Evolutionary conservation across 1,284 basidiomycete genomes (phyloP), one percentile per base, ranked within the genome.

Genomic region (Psilocybe mexicana): DNA sequence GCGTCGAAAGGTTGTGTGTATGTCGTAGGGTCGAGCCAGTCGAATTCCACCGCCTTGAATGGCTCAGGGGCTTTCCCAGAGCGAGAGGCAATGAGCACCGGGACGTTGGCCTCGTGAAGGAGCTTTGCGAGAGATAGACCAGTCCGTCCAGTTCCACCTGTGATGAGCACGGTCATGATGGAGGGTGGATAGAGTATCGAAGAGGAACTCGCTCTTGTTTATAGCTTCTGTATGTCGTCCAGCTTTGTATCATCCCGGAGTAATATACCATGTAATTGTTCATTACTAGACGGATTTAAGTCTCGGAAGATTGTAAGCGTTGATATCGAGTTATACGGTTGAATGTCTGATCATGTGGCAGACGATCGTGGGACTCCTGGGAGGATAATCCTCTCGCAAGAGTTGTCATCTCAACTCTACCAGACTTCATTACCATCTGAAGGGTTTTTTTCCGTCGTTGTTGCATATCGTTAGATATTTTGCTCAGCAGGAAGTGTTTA

Each of bases 111-210:
- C 18, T 57, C 57, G n/a, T 61, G 58, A 6, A 66, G 54, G 3
- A 62, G 58, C 24, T 46, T 54, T 4, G 65, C 62, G 26, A 69
- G 54, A 24, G 43, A 49, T 35, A 50, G 48, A 5, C 63, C 65
- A n/a, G 65, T 66, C 40, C 60, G 62, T 10, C 65, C 65, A 28
- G 65, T 67, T 38, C 65, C 67, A 10, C 67, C 64, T 24, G 63
- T 63, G 52, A 69, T 57, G 47, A 69, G 63, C 35, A 62, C 61
- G 8, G 65, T 62, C 64, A 66, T 68, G 54, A 6, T 26, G 12
- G 43, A 23, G 6, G n/a, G 26, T 5, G 12, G 3, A 12, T 40
- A 2, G 38, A 40, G 38, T 40, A 40, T n/a, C 12, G 35, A 36
- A 7, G 35, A 36, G n/a, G 38, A 40, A 3, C n/a, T 3, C 4